Evolutionary conservation across 2,329 filamentous ascomycete genomes (phyloP), one percentile per base, ranked within the genome.

Genomic region (Westerdykella sp.): DNA sequence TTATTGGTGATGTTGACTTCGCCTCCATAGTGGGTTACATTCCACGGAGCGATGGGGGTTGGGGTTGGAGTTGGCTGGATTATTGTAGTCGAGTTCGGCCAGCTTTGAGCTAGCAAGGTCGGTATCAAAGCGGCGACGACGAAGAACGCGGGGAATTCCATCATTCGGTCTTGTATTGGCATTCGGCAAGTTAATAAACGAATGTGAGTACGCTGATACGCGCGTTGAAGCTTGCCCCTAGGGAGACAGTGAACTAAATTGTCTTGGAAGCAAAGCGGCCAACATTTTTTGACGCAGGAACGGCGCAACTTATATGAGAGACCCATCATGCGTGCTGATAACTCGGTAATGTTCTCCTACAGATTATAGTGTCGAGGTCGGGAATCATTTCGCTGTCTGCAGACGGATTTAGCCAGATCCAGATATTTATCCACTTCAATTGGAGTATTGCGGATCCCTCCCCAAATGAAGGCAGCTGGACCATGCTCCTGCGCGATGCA

Each of bases 1-100:
- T 44, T 37, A 23, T 56, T 56, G 36, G 49, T 56, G 22, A 56
- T 48, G 41, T 54, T 54, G 4, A 56, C 49, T 9, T 25, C 35
- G 36, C 51, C 51, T 7, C 51, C 51, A 14, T 45, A 50, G 40
- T 41, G 36, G 9, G 53, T 56, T 23, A 48, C 44, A 32, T 56
- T 56, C 51, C 53, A 56, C 35, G 45, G 40, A 2, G 44, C 41
- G 34, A 23, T 34, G 13, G 50, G 39, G 12, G 41, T 43, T 21
- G 50, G 39, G 12, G 41, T 43, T 21, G 52, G 50, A 5, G 42
- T 46, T 16, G 51, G 30, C 14, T 43, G 35, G 25, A 42, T 31
- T 39, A 39, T 31, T 7, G 45, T 41, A 5, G 49, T 53, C 6
- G 51, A 42, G 25, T 54, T 53, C 2, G 43, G 31, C 7, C 41